These are phyloP conservation scores for Phytophthora sp. DNA, from an alignment of 352 stramenopile genomes.

Conservation along the genomic window DNA sequence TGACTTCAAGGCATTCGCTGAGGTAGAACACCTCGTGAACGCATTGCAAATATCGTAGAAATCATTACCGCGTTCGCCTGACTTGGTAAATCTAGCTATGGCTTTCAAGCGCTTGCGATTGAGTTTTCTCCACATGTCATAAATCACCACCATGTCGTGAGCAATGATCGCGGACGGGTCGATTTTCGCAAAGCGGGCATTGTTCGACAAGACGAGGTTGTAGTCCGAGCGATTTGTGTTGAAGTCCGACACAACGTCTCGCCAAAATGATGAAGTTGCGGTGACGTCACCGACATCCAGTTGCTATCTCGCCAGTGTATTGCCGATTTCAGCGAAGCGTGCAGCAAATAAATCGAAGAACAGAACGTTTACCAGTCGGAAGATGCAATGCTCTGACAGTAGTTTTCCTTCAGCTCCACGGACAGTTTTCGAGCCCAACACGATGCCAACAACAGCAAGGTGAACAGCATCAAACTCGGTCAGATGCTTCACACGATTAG, in stretches of 20 bases:
- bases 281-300: conserved; percentile 2
- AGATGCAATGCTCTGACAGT: conserved; percentile 8
- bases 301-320: background rate
- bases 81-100: conserved; percentile 4
- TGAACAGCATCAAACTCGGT: background rate
- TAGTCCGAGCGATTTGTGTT: conserved; percentile 13
- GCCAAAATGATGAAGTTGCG: conserved; percentile 10
- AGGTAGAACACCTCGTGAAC: conserved; percentile 7
- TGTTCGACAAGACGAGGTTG: background rate
- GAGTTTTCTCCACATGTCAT: conserved; percentile 9
- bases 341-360: conserved; percentile 15
- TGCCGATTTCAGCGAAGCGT: conserved; percentile 2
- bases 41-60: conserved; percentile 11
- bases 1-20: conserved; percentile 6
- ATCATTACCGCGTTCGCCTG: background rate
- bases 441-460: background rate
- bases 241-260: conserved; percentile 3
- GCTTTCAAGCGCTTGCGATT: conserved; percentile 8
- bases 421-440: background rate
- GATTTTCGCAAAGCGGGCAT: conserved; percentile 1
- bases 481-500: background rate
- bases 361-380: conserved; percentile 11
- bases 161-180: conserved; percentile 1
- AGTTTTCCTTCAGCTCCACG: background rate
- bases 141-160: background rate